A percentile compares a stretch with the other conserved stretches of the same genome.
phyloP scores from a whole-genome alignment of 2,329 filamentous ascomycete genomes.

The Curvularia spicifera region DNA sequence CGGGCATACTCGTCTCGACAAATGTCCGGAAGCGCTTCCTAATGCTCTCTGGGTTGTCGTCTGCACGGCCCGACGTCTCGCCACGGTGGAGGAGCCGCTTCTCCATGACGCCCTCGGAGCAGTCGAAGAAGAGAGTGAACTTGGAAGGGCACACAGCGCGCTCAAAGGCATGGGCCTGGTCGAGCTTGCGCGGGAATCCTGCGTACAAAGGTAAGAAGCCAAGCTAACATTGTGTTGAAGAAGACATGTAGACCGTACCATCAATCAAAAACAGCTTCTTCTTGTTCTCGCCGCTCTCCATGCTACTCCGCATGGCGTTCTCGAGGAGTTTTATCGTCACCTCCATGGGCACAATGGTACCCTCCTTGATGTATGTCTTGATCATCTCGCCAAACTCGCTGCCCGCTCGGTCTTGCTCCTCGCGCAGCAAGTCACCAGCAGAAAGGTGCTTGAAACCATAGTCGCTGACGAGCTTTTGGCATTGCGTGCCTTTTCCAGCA shows the following conservation, averaged over 20 bases:
- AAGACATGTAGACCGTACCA: constrained; percentile 46
- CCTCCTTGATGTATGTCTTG: constrained; percentile 90
- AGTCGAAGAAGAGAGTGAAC: constrained; percentile 94
- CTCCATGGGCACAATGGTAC: constrained; percentile 98
- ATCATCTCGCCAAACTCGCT: constrained; percentile 93
- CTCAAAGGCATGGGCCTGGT: constrained; percentile 95
- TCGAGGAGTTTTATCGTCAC: constrained; percentile 92
- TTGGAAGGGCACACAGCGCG: constrained; percentile 80
- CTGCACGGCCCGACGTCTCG: constrained; percentile 87
- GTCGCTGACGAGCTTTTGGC: constrained; percentile 81
- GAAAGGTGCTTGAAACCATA: constrained; percentile 93
- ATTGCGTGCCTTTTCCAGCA: constrained; percentile 96
- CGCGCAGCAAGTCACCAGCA: constrained; percentile 90
- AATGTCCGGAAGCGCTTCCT: constrained; percentile 96
- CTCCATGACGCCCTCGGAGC: constrained; percentile 88
- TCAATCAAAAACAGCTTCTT: constrained; percentile 78
- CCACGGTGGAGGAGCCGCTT: constrained; percentile 82
- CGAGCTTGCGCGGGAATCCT: constrained; percentile 95
- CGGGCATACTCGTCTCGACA: constrained; percentile 95
- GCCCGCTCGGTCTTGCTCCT: constrained; percentile 86
- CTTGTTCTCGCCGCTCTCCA: constrained; percentile 57
- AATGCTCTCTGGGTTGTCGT: constrained; percentile 96
- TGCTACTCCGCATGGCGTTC: constrained; percentile 82
- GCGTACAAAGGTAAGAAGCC: not conserved
- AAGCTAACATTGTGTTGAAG: too few species aligned